A percentile compares a stretch with the other conserved stretches of the same genome.
Evolutionary conservation across 805 yeast species (phyloP).

Genomic region (Metschnikowia dekortorum): DNA sequence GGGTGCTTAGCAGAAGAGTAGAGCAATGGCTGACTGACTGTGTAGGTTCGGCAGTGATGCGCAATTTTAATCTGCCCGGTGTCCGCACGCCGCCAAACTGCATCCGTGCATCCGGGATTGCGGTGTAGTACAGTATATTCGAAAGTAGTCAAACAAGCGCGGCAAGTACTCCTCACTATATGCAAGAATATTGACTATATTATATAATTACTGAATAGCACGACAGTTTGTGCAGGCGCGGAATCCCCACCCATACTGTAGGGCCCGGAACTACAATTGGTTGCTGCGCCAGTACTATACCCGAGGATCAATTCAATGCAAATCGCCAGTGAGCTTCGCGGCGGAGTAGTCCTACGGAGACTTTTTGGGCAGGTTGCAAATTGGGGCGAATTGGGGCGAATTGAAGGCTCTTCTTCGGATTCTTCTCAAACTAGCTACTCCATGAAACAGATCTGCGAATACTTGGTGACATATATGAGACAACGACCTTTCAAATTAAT

Average conservation of each 20-base stretch:
- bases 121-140: neutral
- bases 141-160: too few relatives aligned
- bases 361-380: too few relatives aligned
- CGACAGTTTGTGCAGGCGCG: neutral
- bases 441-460: too few relatives aligned
- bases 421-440: too few relatives aligned
- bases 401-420: too few relatives aligned
- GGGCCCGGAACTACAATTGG: neutral
- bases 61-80: neutral
- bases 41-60: neutral
- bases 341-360: too few relatives aligned
- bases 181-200: too few relatives aligned
- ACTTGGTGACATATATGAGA: neutral
- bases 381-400: too few relatives aligned
- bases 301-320: neutral
- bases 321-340: too few relatives aligned
- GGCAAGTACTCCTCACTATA: too few relatives aligned
- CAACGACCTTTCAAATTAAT: too few relatives aligned
- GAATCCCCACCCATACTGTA: neutral
- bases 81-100: neutral
- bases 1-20: conserved; percentile 1
- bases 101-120: neutral
- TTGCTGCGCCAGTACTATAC: neutral
- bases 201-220: too few relatives aligned
- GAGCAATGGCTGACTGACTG: neutral